Conservation (phyloP, 345 rosid genomes). For the Brassica nigra region DNA sequence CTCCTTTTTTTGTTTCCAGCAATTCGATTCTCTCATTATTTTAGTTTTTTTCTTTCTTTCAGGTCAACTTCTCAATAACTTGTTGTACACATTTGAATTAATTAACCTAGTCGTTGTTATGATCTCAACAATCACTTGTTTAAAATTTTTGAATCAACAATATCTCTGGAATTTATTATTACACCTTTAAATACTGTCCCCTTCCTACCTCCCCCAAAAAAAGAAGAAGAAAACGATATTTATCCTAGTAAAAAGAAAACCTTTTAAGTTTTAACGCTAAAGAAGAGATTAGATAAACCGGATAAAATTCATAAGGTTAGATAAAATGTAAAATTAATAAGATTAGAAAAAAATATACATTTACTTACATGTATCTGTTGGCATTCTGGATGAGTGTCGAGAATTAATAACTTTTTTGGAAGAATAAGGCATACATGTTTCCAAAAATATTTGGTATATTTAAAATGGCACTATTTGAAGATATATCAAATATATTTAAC, state of each 20-base stretch:
- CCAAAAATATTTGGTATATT: background rate
- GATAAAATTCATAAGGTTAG: background rate
- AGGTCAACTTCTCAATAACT: slow-evolving; percentile 15
- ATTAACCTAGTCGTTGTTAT: slow-evolving; percentile 5
- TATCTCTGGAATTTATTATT: background rate
- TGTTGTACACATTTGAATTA: background rate
- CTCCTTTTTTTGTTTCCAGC: slow-evolving; percentile 26
- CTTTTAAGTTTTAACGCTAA: background rate
- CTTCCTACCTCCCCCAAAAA: background rate
- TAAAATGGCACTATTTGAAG: background rate
- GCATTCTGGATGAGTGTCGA: background rate
- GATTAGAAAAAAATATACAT: background rate
- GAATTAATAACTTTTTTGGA: background rate
- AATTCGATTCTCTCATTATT: slow-evolving; percentile 10
- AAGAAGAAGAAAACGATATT: background rate
- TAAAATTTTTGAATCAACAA: background rate
- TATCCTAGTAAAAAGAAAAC: background rate
- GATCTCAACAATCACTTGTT: slow-evolving; percentile 9
- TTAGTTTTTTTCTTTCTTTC: background rate
- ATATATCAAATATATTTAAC: slow-evolving; percentile 7
- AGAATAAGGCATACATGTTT: background rate
- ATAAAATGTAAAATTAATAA: background rate
- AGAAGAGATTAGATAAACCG: background rate
- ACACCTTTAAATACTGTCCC: background rate
- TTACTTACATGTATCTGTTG: background rate